These are phyloP conservation scores for Aspergillus homomorphus DNA, from an alignment of 495 filamentous ascomycete genomes.

Conservation along the genomic window DNA sequence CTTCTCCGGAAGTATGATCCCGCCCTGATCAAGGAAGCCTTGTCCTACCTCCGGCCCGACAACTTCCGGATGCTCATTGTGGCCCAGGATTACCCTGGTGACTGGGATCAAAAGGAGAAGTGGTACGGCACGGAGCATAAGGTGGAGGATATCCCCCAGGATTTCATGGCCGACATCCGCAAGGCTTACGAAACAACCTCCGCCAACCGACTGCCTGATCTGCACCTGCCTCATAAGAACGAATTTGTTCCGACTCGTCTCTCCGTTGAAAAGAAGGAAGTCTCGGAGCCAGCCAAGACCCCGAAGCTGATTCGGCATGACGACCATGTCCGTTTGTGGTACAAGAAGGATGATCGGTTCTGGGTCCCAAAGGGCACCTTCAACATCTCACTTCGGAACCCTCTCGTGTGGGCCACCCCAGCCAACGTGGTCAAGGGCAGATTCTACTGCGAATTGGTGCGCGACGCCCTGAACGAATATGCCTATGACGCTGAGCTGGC, in stretches of 20 bases:
- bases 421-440: conserved; percentile 71
- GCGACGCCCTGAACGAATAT: conserved; percentile 89
- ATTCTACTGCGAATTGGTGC: conserved; percentile 82
- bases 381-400: conserved; percentile 74
- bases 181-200: conserved; percentile 56
- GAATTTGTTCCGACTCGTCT: conserved; percentile 94
- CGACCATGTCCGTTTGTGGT: conserved; percentile 82
- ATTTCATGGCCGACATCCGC: conserved; percentile 67
- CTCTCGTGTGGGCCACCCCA: conserved; percentile 72
- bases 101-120: conserved; percentile 86
- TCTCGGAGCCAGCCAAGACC: conserved; percentile 65
- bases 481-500: conserved; percentile 95
- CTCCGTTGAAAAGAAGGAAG: conserved; percentile 90
- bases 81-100: conserved; percentile 75
- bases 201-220: conserved; percentile 58
- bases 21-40: conserved; percentile 67
- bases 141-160: conserved; percentile 72
- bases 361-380: conserved; percentile 96
- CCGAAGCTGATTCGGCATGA: conserved; percentile 90
- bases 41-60: conserved; percentile 75
- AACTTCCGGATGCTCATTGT: conserved; percentile 84
- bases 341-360: conserved; percentile 97
- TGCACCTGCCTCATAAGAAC: conserved; percentile 90
- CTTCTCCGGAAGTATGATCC: conserved; percentile 77
- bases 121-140: conserved; percentile 99